Percentiles rank a stretch among this genome's conserved stretches.
phyloP scores from a whole-genome alignment of 148 eudicot species.

The Amaranthus hypochondriacus region DNA sequence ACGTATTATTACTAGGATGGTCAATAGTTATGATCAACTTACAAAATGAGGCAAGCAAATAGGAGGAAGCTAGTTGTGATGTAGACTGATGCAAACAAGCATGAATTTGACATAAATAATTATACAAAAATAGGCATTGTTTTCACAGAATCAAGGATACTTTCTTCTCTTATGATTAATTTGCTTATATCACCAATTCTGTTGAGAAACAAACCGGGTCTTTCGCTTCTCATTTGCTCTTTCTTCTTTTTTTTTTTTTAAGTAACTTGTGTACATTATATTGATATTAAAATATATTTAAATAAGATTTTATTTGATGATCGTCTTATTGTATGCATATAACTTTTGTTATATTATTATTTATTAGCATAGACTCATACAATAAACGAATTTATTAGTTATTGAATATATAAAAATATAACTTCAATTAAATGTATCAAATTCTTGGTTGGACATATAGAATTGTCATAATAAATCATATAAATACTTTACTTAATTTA shows the following conservation, averaged over 20 bases:
- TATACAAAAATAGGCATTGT: background rate
- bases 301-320: no score
- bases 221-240: background rate
- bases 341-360: no score
- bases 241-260: background rate
- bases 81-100: constrained; percentile 13
- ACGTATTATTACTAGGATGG: constrained; percentile 12
- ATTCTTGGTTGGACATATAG: no score
- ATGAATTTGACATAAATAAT: constrained; percentile 9
- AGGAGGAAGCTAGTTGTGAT: background rate
- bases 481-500: no score
- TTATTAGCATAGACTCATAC: no score
- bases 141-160: background rate
- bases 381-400: no score
- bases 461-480: no score
- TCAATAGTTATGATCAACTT: background rate
- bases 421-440: no score
- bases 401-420: no score
- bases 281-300: no score
- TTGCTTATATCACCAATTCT: constrained; percentile 9
- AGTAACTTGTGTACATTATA: background rate
- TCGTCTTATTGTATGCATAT: no score
- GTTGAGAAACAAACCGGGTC: constrained; percentile 2
- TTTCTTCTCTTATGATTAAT: constrained; percentile 2
- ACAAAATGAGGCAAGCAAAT: constrained; percentile 3